Conservation (phyloP, 2,329 filamentous ascomycete species). For the Fusarium sp. region DNA sequence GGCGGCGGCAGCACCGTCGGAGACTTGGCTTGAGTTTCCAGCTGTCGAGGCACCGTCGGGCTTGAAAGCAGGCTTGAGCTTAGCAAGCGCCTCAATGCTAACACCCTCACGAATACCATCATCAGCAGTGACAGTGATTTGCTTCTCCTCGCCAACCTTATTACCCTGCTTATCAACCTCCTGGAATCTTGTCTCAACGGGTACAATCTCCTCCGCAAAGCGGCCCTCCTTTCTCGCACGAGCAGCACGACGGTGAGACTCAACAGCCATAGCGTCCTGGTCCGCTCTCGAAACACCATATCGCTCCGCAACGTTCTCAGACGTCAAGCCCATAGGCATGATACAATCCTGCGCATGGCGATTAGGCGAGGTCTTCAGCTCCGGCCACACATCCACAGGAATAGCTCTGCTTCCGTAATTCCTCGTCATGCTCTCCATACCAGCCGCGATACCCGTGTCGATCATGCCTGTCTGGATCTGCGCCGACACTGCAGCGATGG, state of each 20-base stretch:
- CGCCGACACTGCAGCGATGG: conserved; percentile 77
- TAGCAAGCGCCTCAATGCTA: conserved; percentile 74
- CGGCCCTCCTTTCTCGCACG: conserved; percentile 72
- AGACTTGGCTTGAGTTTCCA: conserved; percentile 87
- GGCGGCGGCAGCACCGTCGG: conserved; percentile 85
- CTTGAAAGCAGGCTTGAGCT: conserved; percentile 87
- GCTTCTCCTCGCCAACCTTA: conserved; percentile 63
- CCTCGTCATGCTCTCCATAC: conserved; percentile 96
- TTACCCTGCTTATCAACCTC: conserved; percentile 69
- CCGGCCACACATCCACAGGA: conserved; percentile 81
- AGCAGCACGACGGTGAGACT: conserved; percentile 77
- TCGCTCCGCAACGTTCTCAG: conserved; percentile 84
- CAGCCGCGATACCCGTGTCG: conserved; percentile 79
- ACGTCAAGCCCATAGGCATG: conserved; percentile 93
- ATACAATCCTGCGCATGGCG: conserved; percentile 85
- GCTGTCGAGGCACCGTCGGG: conserved; percentile 80
- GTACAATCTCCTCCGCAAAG: conserved; percentile 83
- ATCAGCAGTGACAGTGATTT: conserved; percentile 76
- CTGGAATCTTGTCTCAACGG: conserved; percentile 76
- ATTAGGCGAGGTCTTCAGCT: conserved; percentile 68
- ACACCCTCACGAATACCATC: conserved; percentile 81
- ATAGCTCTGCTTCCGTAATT: conserved; percentile 91
- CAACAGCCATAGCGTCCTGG: conserved; percentile 84
- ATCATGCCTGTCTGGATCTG: conserved; percentile 80
- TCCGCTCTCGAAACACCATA: conserved; percentile 79